Evolutionary conservation across 1,139 yeast genomes (phyloP), one percentile per base, ranked within the genome.

Genomic region (Nakaseomyces uthaithaninus): DNA sequence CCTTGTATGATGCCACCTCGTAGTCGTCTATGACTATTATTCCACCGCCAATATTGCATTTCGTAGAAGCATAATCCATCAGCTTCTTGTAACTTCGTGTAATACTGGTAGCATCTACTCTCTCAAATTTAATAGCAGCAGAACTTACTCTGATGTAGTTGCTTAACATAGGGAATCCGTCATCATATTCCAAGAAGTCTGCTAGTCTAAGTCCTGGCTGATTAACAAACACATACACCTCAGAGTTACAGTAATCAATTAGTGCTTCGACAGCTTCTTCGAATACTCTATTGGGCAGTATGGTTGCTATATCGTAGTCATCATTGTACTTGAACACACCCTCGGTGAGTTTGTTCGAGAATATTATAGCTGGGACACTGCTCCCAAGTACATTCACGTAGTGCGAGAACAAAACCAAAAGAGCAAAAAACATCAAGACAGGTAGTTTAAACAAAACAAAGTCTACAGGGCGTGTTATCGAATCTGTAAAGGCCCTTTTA

Each of bases 221-320:
- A 52, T 82, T 74, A 1, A 84, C 67, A 12, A 85, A 60, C 2
- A 86, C 53, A 50, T 80, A 82, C 1, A 80, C 82, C 55, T 84
- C 83, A 0, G 89, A 74, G 1, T 77, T 64, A 54, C 95, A 86
- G 33, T 70, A 68, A 2, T 77, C 74, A 11, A 79, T 61, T 28
- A 76, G 57, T 42, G 72, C 66, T 39, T 70, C 67, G 12, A 77
- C 54, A 44, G 77, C 55, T 36, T 66, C 67, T 26, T 70, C 66
- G 10, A 74, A 75, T n/a, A 68, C 65, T 1, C 55, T 60, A 0
- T 47, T 36, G 2, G 68, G 60, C 14, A 36, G 22, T 5, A 54
- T 27, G 1, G 28, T 36, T 1, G 41, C 38, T 9, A 37, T 31
- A 20, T 50, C 48, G 36, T 51, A 49, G 9, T 47, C 44, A 5